phyloP scores from a whole-genome alignment of 2,329 filamentous ascomycete species.

The Botrytis fabae region DNA sequence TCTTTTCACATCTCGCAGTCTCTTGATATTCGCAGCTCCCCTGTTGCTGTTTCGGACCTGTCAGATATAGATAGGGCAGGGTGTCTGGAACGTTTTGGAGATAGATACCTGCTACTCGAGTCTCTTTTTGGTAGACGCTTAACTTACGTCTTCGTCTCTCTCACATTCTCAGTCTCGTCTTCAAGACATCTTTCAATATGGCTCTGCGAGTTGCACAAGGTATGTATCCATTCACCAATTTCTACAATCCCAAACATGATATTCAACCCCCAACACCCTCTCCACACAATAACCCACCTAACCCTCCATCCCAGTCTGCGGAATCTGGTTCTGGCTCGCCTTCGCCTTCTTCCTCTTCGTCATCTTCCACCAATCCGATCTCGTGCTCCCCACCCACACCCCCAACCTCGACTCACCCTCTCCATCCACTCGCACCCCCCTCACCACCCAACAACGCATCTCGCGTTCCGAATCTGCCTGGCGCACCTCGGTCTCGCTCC shows the following conservation, averaged over 20 bases:
- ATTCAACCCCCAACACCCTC: neutral
- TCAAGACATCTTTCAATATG: conserved; percentile 29
- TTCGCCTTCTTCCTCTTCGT: conserved; percentile 35
- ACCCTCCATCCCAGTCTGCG: conserved; percentile 28
- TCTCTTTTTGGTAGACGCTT: neutral
- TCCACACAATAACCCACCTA: neutral
- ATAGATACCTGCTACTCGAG: neutral
- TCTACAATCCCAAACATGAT: neutral
- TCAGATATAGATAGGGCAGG: neutral
- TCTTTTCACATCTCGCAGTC: neutral
- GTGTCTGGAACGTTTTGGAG: neutral
- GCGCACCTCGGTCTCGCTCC: conserved; percentile 31
- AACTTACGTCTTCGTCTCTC: neutral
- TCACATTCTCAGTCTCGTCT: neutral
- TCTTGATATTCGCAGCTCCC: neutral
- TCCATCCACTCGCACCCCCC: neutral
- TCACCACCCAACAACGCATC: conserved; percentile 33
- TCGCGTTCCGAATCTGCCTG: conserved; percentile 33
- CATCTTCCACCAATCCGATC: conserved; percentile 30
- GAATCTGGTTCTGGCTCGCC: conserved; percentile 37
- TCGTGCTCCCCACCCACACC: neutral
- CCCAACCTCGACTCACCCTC: neutral
- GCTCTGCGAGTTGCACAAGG: conserved; percentile 33
- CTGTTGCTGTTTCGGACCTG: neutral
- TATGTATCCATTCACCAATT: conserved; percentile 8